Base-by-base conservation (phyloP, 2,329 filamentous ascomycete species). In the Hypoxylon sp. region DNA sequence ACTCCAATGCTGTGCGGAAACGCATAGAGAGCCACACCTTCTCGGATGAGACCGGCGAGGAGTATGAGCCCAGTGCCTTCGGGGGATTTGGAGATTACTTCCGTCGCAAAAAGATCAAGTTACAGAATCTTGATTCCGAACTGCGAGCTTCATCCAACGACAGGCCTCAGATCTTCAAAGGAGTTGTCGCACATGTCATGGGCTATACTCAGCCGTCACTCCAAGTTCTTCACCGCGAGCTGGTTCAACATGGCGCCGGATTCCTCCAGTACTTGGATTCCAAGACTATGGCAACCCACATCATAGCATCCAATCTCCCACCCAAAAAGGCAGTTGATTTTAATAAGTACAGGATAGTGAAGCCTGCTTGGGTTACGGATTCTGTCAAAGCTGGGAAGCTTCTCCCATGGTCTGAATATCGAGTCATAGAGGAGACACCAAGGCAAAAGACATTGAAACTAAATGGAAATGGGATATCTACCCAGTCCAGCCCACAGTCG, bases 141-240 rank as follows among this genome's bases (percentile, higher is more conserved):
- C 84, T 97, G 48, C 90, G 95, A 64, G 86, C 91, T 32, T 83
- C 88, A 3, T 87, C 90, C 1, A 80, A 82, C 0, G 89, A 91
- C 71, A 93, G 92, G 70, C 93, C 94, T 9, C 89, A 88, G 68
- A 93, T 99, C 57, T 99, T 99, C 84, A 93, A 91, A 72, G 94
- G 93, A 0, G 86, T 98, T 7, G 94, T 97, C 11, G 93, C 91
- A 9, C 93, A 98, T 80, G 91, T 99, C 23, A 97, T 94, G 74
- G 96, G 96, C 52, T 99, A 98, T 77, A 99, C 96, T 0, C 95
- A 98, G 74, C 96, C 96, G 0, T 93, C 94, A 1, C 83, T 98
- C 58, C 94, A 94, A 73, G 89, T 97, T 48, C 87, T 99, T 17
- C 95, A 97, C 81, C 89, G 85, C 58, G 86, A 97, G 66, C 91